Evolutionary conservation across 108 stramenopile genomes (phyloP), one percentile per base, ranked within the genome.

Genomic region (Nitzschia inconspicua): DNA sequence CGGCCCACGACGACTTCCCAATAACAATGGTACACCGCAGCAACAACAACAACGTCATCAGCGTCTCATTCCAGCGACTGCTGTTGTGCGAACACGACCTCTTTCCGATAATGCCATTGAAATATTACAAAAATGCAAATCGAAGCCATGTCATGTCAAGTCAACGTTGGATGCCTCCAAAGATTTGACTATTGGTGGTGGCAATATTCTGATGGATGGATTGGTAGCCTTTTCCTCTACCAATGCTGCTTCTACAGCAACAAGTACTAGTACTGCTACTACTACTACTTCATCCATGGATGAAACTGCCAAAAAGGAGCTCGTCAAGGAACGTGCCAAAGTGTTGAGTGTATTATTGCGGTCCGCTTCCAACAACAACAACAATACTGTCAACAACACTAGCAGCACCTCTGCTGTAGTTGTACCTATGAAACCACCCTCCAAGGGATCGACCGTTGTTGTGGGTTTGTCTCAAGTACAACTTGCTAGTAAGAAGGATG

Each of bases 361-460:
- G 23, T 4, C 26, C 49, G 16, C 5, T n/a, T 9, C 22, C 18
- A 2, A 3, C 25, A 4, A 10, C 57, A 13, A 14, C 40, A 24
- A 36, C 48, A 22, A 26, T 35, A 14, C 18, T n/a, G 26, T 4
- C 56, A 39, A 1, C 4, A 26, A 24, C 8, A 16, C 24, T 2
- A 25, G 30, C 28, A 9, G 0, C 4, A 24, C 49, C 50, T n/a
- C n/a, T n/a, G n/a, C n/a, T n/a, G n/a, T n/a, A n/a, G n/a, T n/a
- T n/a, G 41, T 4, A 3, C 3, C 3, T 19, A 19, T 4, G 1
- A 42, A 19, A 7, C 46, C 55, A 11, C 68, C 68, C 29, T 14
- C 26, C 34, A 70, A 62, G 31, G 68, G 68, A 29, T 54, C 60
- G 0, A 61, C 60, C 7, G 41, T 70, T 24, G 60, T 70, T 0